Conservation (phyloP, 2,329 filamentous ascomycete genomes). For the Simplicillium aogashimaense region DNA sequence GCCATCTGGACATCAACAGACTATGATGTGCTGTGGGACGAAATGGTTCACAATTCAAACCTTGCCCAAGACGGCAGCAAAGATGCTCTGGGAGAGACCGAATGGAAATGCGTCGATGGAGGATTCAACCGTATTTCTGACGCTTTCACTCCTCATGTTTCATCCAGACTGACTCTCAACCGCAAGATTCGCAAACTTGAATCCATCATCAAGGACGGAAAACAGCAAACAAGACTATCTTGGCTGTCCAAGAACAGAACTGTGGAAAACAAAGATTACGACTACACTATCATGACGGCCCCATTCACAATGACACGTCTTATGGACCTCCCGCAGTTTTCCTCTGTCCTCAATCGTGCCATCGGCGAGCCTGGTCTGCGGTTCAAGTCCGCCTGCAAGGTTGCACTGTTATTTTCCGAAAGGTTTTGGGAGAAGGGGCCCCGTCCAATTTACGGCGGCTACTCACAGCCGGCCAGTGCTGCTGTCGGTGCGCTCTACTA, state of each 20-base stretch:
- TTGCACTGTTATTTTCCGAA: slow-evolving; percentile 18
- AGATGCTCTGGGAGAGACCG: slow-evolving; percentile 15
- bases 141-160: slow-evolving; percentile 18
- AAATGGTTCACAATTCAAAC: slow-evolving; percentile 22
- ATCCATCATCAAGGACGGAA: neutral
- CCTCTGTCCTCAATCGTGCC: slow-evolving; percentile 11
- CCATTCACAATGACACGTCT: slow-evolving; percentile 22
- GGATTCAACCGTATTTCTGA: slow-evolving; percentile 18
- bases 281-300: slow-evolving; percentile 21
- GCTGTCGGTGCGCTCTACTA: slow-evolving; percentile 23
- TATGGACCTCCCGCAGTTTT: slow-evolving; percentile 19
- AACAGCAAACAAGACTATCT: slow-evolving; percentile 1
- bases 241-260: slow-evolving; percentile 3
- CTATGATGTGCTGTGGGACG: slow-evolving; percentile 22
- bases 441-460: slow-evolving; percentile 19
- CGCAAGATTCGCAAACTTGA: slow-evolving; percentile 12
- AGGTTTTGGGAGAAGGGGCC: slow-evolving; percentile 22
- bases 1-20: slow-evolving; percentile 18
- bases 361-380: slow-evolving; percentile 17
- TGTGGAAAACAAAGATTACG: slow-evolving; percentile 15
- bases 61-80: slow-evolving; percentile 17
- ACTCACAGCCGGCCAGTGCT: slow-evolving; percentile 16
- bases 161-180: slow-evolving; percentile 13
- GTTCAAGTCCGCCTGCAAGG: slow-evolving; percentile 21
- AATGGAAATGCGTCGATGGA: slow-evolving; percentile 14